Evolutionary conservation across 352 stramenopile genomes (phyloP).

Genomic region (Phytophthora europaea): DNA sequence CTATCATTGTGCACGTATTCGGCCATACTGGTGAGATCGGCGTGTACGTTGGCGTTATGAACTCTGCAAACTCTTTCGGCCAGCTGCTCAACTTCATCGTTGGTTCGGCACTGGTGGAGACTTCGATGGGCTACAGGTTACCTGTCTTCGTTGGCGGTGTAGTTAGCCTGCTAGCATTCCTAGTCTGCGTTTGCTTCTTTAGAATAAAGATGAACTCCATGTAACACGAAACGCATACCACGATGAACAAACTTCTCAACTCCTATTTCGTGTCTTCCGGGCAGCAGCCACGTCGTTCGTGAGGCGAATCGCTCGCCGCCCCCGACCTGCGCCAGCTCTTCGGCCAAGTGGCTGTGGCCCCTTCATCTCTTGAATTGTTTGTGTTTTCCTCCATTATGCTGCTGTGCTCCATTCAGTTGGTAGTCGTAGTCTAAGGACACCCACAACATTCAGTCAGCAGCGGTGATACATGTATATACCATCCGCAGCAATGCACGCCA

Average conservation of each 20-base stretch:
- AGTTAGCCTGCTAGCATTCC: background rate
- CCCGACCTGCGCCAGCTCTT: background rate
- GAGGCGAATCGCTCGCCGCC: background rate
- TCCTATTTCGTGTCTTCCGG: background rate
- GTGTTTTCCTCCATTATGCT: slow-evolving; percentile 6
- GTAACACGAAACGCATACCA: slow-evolving; percentile 18
- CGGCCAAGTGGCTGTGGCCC: background rate
- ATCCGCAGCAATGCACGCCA: background rate
- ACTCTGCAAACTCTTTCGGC: slow-evolving; percentile 61
- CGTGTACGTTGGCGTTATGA: slow-evolving; percentile 63
- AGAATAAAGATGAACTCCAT: slow-evolving; percentile 53
- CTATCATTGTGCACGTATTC: slow-evolving; percentile 39
- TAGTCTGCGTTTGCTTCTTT: slow-evolving; percentile 49
- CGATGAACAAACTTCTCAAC: no score
- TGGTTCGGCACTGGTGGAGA: slow-evolving; percentile 53
- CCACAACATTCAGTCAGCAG: background rate
- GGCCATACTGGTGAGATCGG: slow-evolving; percentile 50
- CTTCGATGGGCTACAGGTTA: slow-evolving; percentile 45
- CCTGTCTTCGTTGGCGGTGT: slow-evolving; percentile 56
- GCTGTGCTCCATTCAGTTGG: slow-evolving; percentile 17
- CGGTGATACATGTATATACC: background rate
- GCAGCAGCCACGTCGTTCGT: background rate
- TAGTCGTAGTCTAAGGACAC: slow-evolving; percentile 16
- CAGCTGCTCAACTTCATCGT: slow-evolving; percentile 67
- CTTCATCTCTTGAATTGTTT: slow-evolving; percentile 5